Conservation (phyloP, 2,329 filamentous ascomycete species). For the Teratosphaeria pseudoeucalypti region DNA sequence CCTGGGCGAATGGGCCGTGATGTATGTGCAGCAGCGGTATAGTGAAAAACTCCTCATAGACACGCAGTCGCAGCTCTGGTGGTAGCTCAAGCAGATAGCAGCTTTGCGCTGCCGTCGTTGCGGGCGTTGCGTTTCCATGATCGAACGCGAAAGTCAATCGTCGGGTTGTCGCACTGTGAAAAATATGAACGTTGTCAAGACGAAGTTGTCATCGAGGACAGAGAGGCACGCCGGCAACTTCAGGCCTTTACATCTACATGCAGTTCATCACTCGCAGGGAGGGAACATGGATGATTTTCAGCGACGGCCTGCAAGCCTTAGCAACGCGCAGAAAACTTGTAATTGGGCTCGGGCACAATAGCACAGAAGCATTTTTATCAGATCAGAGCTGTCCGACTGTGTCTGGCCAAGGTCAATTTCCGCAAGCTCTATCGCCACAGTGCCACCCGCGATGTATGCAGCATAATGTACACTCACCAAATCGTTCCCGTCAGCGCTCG, state of each 20-base stretch:
- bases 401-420: neutral
- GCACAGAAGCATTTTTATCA: neutral
- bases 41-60: neutral
- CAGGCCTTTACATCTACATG: neutral
- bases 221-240: neutral
- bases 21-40: neutral
- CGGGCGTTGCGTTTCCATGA: neutral
- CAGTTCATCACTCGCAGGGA: neutral
- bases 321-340: neutral
- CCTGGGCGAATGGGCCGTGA: neutral
- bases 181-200: neutral
- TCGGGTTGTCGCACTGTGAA: neutral
- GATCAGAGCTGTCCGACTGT: neutral
- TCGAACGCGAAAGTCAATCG: neutral
- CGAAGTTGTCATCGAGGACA: neutral
- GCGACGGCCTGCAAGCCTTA: neutral
- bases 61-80: neutral
- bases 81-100: neutral
- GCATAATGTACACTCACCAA: neutral
- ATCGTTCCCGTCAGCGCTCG: neutral
- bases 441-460: neutral
- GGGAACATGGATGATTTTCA: neutral
- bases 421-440: neutral
- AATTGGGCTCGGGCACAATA: neutral
- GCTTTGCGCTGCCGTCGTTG: neutral